Conservation (phyloP, 495 filamentous ascomycete species). For the Lindgomyces ingoldianus region DNA sequence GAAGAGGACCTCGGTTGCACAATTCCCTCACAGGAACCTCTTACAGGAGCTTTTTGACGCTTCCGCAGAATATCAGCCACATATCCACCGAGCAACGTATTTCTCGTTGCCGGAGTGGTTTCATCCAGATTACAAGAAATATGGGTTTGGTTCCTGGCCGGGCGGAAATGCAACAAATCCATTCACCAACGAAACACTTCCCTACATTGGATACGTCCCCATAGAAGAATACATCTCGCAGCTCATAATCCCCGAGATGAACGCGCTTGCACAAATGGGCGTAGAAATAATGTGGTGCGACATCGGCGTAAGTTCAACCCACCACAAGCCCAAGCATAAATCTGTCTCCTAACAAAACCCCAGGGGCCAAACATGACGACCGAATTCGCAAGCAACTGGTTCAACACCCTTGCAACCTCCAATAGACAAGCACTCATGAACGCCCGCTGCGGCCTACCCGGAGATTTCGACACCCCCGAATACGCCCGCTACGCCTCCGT, state of each 20-base stretch:
- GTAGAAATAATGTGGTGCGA: constrained; percentile 64
- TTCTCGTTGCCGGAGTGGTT: constrained; percentile 51
- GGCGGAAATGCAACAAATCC: constrained; percentile 54
- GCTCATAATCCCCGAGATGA: constrained; percentile 56
- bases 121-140: constrained; percentile 53
- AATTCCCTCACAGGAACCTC: constrained; percentile 51
- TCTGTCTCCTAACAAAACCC: too few relatives aligned
- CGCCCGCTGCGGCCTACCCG: constrained; percentile 54
- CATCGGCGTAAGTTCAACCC: too few relatives aligned
- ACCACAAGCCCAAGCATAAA: too few relatives aligned
- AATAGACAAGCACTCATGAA: constrained; percentile 55
- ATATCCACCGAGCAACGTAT: constrained; percentile 54
- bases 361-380: constrained; percentile 52
- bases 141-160: constrained; percentile 48
- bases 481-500: constrained; percentile 48
- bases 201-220: constrained; percentile 54
- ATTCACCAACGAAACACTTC: constrained; percentile 50
- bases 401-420: constrained; percentile 45
- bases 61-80: constrained; percentile 52
- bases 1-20: constrained; percentile 50
- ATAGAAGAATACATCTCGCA: constrained; percentile 53
- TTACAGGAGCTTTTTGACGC: constrained; percentile 53
- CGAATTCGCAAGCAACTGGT: constrained; percentile 53
- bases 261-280: constrained; percentile 50
- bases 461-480: constrained; percentile 46